Percentiles rank a stretch among this genome's conserved stretches.
Conservation (phyloP, 2,329 filamentous ascomycete species). For the Calycina herbarum region DNA sequence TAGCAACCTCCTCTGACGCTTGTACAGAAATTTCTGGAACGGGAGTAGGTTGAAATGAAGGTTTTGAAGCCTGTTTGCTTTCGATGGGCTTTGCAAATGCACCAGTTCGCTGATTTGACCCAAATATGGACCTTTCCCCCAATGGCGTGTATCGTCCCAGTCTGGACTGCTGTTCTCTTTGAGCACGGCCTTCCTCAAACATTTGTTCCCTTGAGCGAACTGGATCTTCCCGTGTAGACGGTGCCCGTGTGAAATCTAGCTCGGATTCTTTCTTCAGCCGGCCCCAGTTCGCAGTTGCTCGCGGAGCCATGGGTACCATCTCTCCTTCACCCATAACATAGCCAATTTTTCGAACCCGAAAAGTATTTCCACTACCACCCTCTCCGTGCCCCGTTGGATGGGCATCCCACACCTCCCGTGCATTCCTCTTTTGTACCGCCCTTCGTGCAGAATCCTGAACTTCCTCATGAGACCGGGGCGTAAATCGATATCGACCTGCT, state of each 20-base stretch:
- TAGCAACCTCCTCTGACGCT: not conserved
- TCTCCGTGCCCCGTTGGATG: not conserved
- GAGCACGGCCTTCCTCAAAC: constrained; percentile 26
- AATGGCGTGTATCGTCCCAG: constrained; percentile 31
- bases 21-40: not conserved
- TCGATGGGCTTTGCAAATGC: not conserved
- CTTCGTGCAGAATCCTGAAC: constrained; percentile 12
- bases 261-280: not conserved
- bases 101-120: not conserved
- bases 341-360: constrained; percentile 5
- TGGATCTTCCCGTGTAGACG: not conserved
- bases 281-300: constrained; percentile 18
- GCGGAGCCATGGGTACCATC: constrained; percentile 6
- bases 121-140: constrained; percentile 8
- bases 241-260: not conserved
- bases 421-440: constrained; percentile 14
- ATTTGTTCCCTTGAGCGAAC: constrained; percentile 4
- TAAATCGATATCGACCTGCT: constrained; percentile 23
- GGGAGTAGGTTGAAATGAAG: not conserved
- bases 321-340: constrained; percentile 16
- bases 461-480: constrained; percentile 12
- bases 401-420: constrained; percentile 9
- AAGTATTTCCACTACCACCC: not conserved
- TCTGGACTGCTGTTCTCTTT: constrained; percentile 32
- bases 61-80: not conserved